Base-by-base conservation (phyloP, 1,139 yeast genomes). In the Debaryomyces udenii region DNA sequence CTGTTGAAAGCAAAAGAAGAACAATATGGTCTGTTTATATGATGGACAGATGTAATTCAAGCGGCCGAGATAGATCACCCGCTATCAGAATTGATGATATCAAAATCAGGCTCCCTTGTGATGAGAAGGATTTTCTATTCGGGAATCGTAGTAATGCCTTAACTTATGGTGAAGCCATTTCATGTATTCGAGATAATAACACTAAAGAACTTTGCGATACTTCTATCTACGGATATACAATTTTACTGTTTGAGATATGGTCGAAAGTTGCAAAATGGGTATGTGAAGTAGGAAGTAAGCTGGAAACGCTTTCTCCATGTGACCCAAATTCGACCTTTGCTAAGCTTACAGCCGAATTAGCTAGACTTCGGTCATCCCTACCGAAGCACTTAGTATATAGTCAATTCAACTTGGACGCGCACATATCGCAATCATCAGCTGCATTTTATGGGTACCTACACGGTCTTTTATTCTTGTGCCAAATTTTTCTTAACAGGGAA, bases 41-140 rank as follows among this genome's bases (percentile, higher is more conserved):
- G 72, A 67, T 69, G 73, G 74, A 69, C 45, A 44, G 71, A 26
- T 67, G 73, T 46, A 68, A 62, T 35, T 61, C 70, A 9, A 62
- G 70, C 47, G 72, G 73, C 1, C 45, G 69, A 37, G 56, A 61
- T 26, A 47, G 72, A 18, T 55, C 65, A 9, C 55, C 68, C 10
- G 65, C 70, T 29, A 57, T 68, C 9, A 48, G 51, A 38, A 44
- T 64, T 13, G 55, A 52, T 6, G 62, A 62, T 38, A 57, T 62
- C 4, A 39, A 50, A 13, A 53, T 60, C 4, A 48, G 47, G 35
- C 46, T 62, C 9, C 66, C 66, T 1, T 50, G 57, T 27, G 47
- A 46, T 9, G 66, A 62, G 38, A 51, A 53, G 31, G 59, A 53
- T 31, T 62, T 57, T 39, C 40, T 57, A 4, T 59, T 59, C 46